A percentile compares a stretch with the other conserved stretches of the same genome.
Conservation (phyloP, 2,329 filamentous ascomycete genomes). For the Parafenestella ontariensis region DNA sequence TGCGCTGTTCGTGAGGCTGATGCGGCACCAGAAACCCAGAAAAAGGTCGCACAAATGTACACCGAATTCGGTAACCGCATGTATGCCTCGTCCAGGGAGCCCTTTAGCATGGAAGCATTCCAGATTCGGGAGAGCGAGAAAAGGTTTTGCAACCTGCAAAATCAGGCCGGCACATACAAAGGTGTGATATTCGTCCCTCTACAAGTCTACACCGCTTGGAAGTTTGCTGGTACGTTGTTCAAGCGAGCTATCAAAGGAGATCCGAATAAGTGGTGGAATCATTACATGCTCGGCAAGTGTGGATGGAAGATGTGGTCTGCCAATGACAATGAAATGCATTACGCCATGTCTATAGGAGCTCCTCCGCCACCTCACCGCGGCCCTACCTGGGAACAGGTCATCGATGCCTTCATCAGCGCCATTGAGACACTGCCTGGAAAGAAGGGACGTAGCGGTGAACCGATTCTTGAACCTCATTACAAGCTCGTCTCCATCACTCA, state of each 20-base stretch:
- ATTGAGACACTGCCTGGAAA: conserved; percentile 68
- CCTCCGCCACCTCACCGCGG: conserved; percentile 13
- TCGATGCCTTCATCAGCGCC: conserved; percentile 65
- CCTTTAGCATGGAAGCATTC: conserved; percentile 73
- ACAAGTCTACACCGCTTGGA: conserved; percentile 68
- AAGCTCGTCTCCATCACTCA: conserved; percentile 83
- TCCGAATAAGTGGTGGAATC: conserved; percentile 69
- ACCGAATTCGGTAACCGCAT: conserved; percentile 72
- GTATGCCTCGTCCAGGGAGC: conserved; percentile 72
- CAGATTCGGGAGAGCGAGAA: conserved; percentile 64
- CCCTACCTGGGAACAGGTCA: conserved; percentile 54
- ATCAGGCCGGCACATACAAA: conserved; percentile 60
- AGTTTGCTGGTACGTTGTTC: conserved; percentile 68
- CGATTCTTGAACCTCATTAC: conserved; percentile 89
- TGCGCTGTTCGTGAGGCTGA: conserved; percentile 65
- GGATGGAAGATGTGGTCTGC: conserved; percentile 73
- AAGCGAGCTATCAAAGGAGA: conserved; percentile 64
- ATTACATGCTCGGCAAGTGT: conserved; percentile 75
- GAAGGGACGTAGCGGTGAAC: conserved; percentile 71
- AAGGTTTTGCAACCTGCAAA: conserved; percentile 65
- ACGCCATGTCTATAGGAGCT: conserved; percentile 42
- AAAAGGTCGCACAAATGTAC: conserved; percentile 70
- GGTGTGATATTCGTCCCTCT: conserved; percentile 64
- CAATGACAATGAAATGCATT: conserved; percentile 48
- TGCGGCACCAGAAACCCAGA: conserved; percentile 59